Base-by-base conservation (phyloP, 495 filamentous ascomycete species). In the Mycothermus thermophilus region DNA sequence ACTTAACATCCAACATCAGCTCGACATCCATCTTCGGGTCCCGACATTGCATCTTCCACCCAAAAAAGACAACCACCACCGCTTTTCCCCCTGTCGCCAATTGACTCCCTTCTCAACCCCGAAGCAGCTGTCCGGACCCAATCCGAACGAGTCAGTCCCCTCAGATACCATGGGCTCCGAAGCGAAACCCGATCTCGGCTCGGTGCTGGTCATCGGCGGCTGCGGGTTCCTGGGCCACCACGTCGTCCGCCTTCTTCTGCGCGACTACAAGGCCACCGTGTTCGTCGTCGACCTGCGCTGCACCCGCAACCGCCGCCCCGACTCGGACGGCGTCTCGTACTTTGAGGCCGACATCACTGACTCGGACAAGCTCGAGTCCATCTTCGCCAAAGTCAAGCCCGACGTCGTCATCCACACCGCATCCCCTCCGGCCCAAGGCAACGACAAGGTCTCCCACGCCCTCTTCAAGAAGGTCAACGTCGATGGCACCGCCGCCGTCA, bases 401-500 rank as follows among this genome's bases (percentile, higher is more conserved):
- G 75, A 84, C 45, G 74, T 90, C 8, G 80, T 99, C 26, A 90
- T 96, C 42, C 86, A 99, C 59, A 96, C 90, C 8, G 92, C 88
- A n/a, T 80, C 79, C 4, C 82, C 83, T 2, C 60, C 71, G 4
- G 64, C 72, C 16, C 64, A 63, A 18, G 55, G 55, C 32, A 59
- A 54, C 30, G 52, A 54, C 37, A 51, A 40, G 17, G 60, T 68
- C 33, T 60, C 60, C 2, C 60, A 73, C 32, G 77, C 75, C 41
- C 42, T 85, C 1, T 79, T 77, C 59, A 67, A 72, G 36, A 86
- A 82, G 62, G 90, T 99, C 42, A 99, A 96, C 57, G 83, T 99
- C 1, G 80, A 82, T 14, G 90, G 90, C 12, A 95, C 88, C 0
- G 74, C 71, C 43, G 79, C 66, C 13, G 62, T 96, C 13, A 58